Evolutionary conservation across 83 land plant genomes (phyloP).

Genomic region (Picea abies): DNA sequence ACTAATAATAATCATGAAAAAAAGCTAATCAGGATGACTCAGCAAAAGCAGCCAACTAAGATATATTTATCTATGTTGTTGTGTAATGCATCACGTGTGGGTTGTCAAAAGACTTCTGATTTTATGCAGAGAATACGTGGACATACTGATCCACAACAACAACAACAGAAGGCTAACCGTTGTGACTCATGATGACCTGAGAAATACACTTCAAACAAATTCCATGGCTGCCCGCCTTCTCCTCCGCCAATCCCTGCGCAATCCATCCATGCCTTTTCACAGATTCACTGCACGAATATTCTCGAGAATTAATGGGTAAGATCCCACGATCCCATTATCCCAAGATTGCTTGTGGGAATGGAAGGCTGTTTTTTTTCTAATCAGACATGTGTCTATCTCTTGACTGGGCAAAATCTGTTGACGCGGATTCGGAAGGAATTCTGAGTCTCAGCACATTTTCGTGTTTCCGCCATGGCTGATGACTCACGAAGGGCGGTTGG

Average conservation of each 20-base stretch:
- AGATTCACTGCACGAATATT: too few relatives aligned
- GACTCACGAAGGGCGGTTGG: background rate
- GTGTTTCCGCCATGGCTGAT: background rate
- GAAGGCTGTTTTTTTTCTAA: background rate
- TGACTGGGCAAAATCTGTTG: background rate
- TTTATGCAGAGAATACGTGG: background rate
- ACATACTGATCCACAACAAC: background rate
- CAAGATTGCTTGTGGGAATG: background rate
- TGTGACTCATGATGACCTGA: background rate
- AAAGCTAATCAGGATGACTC: background rate
- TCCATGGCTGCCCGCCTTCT: background rate
- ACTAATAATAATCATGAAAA: background rate
- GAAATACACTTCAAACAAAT: background rate
- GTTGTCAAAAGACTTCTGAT: background rate
- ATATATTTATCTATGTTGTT: too few relatives aligned
- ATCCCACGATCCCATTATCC: background rate
- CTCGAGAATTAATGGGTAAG: too few relatives aligned
- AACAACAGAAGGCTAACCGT: background rate
- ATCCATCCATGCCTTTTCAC: background rate
- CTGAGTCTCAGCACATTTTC: too few relatives aligned
- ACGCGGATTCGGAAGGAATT: background rate
- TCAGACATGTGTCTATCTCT: background rate
- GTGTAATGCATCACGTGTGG: background rate
- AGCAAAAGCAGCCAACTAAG: background rate
- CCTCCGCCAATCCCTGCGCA: conserved; percentile 7